Base-by-base conservation (phyloP, 2,329 filamentous ascomycete genomes). In the Arachnomyces sp. region DNA sequence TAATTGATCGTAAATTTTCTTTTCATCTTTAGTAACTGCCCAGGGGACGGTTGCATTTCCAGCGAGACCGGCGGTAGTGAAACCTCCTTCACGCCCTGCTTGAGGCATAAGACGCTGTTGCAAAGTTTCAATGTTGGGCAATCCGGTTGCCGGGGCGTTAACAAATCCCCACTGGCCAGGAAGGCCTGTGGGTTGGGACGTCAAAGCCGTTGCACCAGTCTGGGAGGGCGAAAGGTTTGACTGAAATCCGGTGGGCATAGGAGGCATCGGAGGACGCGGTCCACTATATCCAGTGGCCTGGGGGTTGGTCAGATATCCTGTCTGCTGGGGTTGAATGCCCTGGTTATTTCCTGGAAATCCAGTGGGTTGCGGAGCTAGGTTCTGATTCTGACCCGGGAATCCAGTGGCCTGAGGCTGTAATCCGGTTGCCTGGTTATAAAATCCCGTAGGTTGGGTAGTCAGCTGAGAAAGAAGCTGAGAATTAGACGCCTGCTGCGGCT, bases 91-190 rank as follows among this genome's bases (percentile, higher is more conserved):
- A 28, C 92, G 83, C 33, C 92, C 92, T 51, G 85, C 79, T 58
- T 98, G 90, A 15, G 92, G 92, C 90, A 98, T 96, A 80, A 98
- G 92, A 46, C 88, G 84, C 42, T 87, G 82, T 55, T 94, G 87
- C 37, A 98, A 68, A 15, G 86, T 84, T 58, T 95, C 88, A 38
- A 98, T 93, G 53, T 95, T 95, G 1, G 92, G 92, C 47, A 98
- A 67, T 1, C 90, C 92, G 31, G 80, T 83, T 3, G 89, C 77
- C 2, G 92, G 92, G 2, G 88, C 84, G 62, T 98, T 98, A 25
- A 96, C 92, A 40, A 96, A 77, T n/a, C 92, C 92, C 92, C 92
- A 98, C 59, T 96, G 92, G 11, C 92, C 92, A 4, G 92, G 90
- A 28, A 79, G 71, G 8, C 92, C 92, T 2, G 92, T 98, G 4